Evolutionary conservation across 768 basidiomycete species (phyloP).

Genomic region (Hemileccinum rubropunctum): DNA sequence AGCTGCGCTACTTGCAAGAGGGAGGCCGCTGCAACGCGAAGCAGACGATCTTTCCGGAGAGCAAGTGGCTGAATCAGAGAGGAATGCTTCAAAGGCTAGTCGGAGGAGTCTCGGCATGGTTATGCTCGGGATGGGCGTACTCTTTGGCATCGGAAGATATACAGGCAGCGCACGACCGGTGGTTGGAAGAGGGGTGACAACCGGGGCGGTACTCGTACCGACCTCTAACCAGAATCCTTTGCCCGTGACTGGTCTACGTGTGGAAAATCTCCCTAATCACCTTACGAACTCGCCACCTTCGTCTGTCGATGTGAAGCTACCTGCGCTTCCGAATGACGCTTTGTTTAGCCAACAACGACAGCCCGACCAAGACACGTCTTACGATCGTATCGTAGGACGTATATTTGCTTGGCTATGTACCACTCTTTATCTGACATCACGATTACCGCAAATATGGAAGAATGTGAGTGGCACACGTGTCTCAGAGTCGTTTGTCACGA

Average conservation of each 20-base stretch:
- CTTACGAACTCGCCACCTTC: not conserved
- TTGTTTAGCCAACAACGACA: slow-evolving; percentile 5
- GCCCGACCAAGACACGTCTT: slow-evolving; percentile 24
- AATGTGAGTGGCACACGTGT: slow-evolving; percentile 61
- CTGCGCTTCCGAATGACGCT: slow-evolving; percentile 4
- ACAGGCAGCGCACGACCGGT: slow-evolving; percentile 31
- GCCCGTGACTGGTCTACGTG: slow-evolving; percentile 6
- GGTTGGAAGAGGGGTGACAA: slow-evolving; percentile 27
- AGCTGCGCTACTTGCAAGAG: slow-evolving; percentile 35
- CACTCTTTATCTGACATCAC: slow-evolving; percentile 86
- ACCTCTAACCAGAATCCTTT: slow-evolving; percentile 1
- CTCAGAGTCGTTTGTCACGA: not conserved
- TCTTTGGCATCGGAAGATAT: slow-evolving; percentile 66
- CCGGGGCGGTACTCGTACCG: slow-evolving; percentile 49
- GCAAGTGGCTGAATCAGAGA: slow-evolving; percentile 21
- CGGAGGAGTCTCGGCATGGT: slow-evolving; percentile 75
- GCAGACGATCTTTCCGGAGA: slow-evolving; percentile 20
- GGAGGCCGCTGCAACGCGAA: slow-evolving; percentile 45
- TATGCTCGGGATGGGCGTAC: slow-evolving; percentile 72
- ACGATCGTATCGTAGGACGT: slow-evolving; percentile 77
- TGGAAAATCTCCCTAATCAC: slow-evolving; percentile 12
- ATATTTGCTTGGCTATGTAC: slow-evolving; percentile 95
- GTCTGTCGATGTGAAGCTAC: slow-evolving; percentile 19
- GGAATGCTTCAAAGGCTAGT: slow-evolving; percentile 58
- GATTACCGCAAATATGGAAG: slow-evolving; percentile 98